Conservation (phyloP, 2,329 filamentous ascomycete genomes). For the Ascosphaera acerosa region DNA sequence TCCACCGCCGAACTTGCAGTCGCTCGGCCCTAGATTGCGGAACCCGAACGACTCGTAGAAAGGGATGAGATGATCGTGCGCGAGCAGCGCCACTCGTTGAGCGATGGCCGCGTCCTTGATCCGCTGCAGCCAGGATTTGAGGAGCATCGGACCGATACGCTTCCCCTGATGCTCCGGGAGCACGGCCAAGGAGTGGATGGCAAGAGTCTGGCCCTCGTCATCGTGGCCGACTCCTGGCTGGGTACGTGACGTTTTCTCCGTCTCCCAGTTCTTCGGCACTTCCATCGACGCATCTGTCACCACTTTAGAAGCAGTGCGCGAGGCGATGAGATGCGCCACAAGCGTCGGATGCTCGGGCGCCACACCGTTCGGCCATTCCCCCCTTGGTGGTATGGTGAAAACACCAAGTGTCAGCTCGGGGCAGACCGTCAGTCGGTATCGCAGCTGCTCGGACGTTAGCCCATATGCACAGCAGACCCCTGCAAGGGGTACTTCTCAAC, state of each 20-base stretch:
- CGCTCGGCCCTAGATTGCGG: constrained; percentile 38
- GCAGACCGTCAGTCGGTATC: constrained; percentile 49
- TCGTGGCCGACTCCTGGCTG: constrained; percentile 35
- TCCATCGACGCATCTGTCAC: constrained; percentile 59
- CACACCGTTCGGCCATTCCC: constrained; percentile 23
- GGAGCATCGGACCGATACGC: constrained; percentile 45
- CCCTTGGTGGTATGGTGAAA: constrained; percentile 37
- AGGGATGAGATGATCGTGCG: constrained; percentile 43
- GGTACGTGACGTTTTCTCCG: constrained; percentile 7
- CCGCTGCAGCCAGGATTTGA: constrained; percentile 54
- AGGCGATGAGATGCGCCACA: constrained; percentile 54
- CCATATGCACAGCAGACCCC: too few species aligned
- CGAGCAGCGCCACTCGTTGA: constrained; percentile 49
- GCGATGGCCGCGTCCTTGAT: constrained; percentile 45
- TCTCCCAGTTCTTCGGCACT: constrained; percentile 40
- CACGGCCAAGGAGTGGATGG: constrained; percentile 60
- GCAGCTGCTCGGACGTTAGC: constrained; percentile 27
- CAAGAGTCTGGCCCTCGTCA: constrained; percentile 47
- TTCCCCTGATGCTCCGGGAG: constrained; percentile 47
- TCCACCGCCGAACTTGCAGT: constrained; percentile 48
- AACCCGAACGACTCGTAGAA: constrained; percentile 66
- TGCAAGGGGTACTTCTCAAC: too few species aligned
- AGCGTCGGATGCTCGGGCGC: constrained; percentile 37
- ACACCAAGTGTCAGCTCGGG: constrained; percentile 56
- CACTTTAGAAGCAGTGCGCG: constrained; percentile 34